These are phyloP conservation scores for Phyllosticta paracitricarpa DNA, from an alignment of 2,329 filamentous ascomycete genomes.

Conservation along the genomic window DNA sequence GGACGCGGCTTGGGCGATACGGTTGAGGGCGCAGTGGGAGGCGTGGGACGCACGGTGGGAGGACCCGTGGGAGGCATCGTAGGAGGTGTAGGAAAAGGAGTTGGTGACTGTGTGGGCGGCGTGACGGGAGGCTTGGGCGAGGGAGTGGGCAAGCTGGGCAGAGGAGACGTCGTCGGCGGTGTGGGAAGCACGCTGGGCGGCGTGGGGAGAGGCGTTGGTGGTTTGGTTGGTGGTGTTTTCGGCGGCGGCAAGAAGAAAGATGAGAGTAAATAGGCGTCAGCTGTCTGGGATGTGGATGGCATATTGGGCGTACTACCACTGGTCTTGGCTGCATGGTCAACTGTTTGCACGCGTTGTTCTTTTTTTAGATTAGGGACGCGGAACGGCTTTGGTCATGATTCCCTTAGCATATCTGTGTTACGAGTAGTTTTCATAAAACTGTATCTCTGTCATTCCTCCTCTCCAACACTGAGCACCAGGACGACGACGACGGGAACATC, in stretches of 20 bases:
- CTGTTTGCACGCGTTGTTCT: no score
- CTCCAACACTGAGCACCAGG: no score
- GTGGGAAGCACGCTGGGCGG: slow-evolving; percentile 33
- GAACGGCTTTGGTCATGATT: no score
- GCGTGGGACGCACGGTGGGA: slow-evolving; percentile 23
- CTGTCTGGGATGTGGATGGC: background rate
- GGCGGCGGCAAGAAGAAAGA: slow-evolving; percentile 18
- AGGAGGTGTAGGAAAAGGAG: slow-evolving; percentile 27
- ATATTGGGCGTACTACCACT: background rate
- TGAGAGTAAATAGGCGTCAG: background rate
- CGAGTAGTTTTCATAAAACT: no score
- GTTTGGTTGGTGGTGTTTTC: slow-evolving; percentile 24
- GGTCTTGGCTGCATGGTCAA: background rate
- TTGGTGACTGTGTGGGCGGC: slow-evolving; percentile 30
- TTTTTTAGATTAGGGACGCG: no score
- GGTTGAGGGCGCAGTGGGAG: slow-evolving; percentile 16
- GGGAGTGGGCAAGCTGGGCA: slow-evolving; percentile 35
- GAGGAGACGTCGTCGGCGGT: slow-evolving; percentile 35
- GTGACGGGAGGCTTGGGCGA: slow-evolving; percentile 34
- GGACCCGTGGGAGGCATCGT: slow-evolving; percentile 20
- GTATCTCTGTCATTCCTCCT: no score
- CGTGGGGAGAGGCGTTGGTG: slow-evolving; percentile 28
- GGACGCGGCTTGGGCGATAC: slow-evolving; percentile 14
- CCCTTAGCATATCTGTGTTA: no score
- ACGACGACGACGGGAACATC: no score